A percentile compares a stretch with the other conserved stretches of the same genome.
phyloP scores from a whole-genome alignment of 1,284 basidiomycete species.

The Gomphus sp. region DNA sequence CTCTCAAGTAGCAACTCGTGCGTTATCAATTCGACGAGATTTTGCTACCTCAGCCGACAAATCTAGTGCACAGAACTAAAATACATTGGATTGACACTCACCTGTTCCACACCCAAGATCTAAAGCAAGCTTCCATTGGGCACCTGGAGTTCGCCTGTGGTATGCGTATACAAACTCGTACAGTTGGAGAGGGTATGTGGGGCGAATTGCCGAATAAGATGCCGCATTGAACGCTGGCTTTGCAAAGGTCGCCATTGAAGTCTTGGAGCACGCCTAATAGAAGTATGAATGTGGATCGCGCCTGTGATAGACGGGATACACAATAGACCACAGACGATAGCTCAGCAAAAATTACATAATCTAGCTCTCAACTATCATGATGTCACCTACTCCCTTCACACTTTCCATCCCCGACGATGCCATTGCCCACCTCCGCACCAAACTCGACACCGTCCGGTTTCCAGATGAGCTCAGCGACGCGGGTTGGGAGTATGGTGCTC shows the following conservation, averaged over 20 bases:
- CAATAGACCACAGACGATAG: no score
- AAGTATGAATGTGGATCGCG: no score
- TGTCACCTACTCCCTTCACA: slow-evolving; percentile 24
- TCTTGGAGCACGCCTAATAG: no score
- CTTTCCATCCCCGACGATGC: slow-evolving; percentile 32
- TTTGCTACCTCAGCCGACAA: background rate
- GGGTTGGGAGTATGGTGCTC: slow-evolving; percentile 34
- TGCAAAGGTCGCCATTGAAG: slow-evolving; percentile 56
- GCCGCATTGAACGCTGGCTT: slow-evolving; percentile 53
- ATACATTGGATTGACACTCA: slow-evolving; percentile 15
- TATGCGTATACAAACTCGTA: slow-evolving; percentile 54
- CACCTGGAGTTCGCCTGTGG: slow-evolving; percentile 25
- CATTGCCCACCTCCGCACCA: slow-evolving; percentile 25
- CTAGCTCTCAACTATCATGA: background rate
- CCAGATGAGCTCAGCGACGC: slow-evolving; percentile 40
- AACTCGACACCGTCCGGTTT: slow-evolving; percentile 32
- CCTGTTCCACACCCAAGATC: slow-evolving; percentile 84
- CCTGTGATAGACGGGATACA: no score
- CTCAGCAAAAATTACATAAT: no score
- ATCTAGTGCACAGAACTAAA: background rate
- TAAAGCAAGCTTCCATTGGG: slow-evolving; percentile 48
- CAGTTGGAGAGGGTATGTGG: slow-evolving; percentile 57
- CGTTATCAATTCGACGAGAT: background rate
- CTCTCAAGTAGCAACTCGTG: background rate
- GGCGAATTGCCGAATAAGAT: slow-evolving; percentile 56